These are phyloP conservation scores for Royoungia palumana DNA, from an alignment of 768 basidiomycete genomes.

Conservation along the genomic window DNA sequence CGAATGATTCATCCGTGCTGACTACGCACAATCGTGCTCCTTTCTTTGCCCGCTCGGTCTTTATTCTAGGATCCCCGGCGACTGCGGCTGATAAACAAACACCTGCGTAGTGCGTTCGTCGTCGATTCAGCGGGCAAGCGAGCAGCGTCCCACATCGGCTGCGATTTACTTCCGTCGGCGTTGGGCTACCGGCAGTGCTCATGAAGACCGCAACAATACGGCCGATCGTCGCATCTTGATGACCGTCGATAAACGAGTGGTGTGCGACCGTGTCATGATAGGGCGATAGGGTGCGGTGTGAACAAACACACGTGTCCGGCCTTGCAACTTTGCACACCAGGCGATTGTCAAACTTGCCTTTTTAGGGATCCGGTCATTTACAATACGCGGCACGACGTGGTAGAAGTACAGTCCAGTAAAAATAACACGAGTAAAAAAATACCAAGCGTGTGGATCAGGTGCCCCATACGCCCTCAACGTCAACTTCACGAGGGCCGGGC, in stretches of 20 bases:
- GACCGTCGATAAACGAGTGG: background rate
- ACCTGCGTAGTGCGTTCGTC: no score
- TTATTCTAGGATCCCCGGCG: no score
- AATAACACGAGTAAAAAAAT: background rate
- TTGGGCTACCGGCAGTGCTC: no score
- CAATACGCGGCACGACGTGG: background rate
- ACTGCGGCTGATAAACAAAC: no score
- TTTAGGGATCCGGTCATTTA: background rate
- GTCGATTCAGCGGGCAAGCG: no score
- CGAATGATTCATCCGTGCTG: no score
- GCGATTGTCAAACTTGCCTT: constrained; percentile 2
- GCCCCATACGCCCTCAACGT: constrained; percentile 40
- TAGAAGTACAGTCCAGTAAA: background rate
- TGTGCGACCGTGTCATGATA: background rate
- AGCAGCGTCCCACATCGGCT: no score
- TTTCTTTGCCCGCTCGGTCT: no score
- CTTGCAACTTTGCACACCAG: background rate
- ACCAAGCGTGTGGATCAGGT: constrained; percentile 3
- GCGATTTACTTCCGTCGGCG: no score
- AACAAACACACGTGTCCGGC: background rate
- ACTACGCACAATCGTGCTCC: no score
- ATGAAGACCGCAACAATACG: no score
- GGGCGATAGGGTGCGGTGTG: background rate
- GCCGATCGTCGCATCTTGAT: background rate
- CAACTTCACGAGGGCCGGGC: constrained; percentile 38